phyloP scores from a whole-genome alignment of 768 basidiomycete genomes.

The Pleurotus salmoneostramineus region DNA sequence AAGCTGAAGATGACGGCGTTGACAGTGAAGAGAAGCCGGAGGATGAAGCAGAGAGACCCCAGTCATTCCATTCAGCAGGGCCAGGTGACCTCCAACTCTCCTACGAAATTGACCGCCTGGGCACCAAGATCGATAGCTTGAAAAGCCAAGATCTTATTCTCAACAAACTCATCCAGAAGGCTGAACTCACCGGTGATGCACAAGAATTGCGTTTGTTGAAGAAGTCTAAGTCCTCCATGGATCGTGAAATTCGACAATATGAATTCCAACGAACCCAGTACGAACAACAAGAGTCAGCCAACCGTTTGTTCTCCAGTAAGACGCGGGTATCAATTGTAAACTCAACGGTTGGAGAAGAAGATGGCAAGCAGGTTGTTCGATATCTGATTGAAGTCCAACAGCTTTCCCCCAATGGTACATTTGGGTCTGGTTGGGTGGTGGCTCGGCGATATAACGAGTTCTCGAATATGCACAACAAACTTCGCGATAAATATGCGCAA shows the following conservation, averaged over 20 bases:
- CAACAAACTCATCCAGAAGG: conserved; percentile 87
- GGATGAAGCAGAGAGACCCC: conserved; percentile 38
- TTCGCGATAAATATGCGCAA: conserved; percentile 69
- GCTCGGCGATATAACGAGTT: conserved; percentile 96
- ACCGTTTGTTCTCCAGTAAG: conserved; percentile 77
- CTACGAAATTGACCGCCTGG: conserved; percentile 78
- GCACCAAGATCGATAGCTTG: conserved; percentile 70
- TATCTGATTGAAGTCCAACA: conserved; percentile 94
- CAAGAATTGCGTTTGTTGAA: conserved; percentile 81
- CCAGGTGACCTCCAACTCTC: conserved; percentile 90
- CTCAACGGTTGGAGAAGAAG: conserved; percentile 78
- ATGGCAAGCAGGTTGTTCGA: conserved; percentile 86
- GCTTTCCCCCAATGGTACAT: conserved; percentile 70
- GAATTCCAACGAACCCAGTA: conserved; percentile 91
- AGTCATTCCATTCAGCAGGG: conserved; percentile 70
- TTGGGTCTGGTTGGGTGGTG: conserved; percentile 88
- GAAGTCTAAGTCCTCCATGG: conserved; percentile 79
- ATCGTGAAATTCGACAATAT: conserved; percentile 77
- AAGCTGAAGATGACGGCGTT: conserved; percentile 36
- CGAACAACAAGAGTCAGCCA: conserved; percentile 91
- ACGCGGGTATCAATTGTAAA: conserved; percentile 85
- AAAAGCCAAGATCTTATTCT: conserved; percentile 82
- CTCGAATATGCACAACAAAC: conserved; percentile 78
- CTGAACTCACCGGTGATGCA: conserved; percentile 88
- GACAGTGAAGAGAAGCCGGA: conserved; percentile 35